Base-by-base conservation (phyloP, 306 rosid species). In the Dryas octopetala region DNA sequence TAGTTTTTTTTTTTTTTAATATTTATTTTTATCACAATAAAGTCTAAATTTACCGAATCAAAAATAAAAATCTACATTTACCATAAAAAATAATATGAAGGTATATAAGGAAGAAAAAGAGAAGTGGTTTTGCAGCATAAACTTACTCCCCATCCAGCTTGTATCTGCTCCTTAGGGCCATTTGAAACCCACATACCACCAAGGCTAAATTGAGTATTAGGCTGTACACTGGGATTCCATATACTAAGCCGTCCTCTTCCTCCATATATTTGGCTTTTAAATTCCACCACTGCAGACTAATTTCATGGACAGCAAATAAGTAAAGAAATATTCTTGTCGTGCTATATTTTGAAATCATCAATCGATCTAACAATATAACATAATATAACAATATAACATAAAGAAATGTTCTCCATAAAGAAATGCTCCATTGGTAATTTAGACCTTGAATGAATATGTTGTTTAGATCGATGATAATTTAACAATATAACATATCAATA, bases 61-160 rank as follows among this genome's bases (percentile, higher is more conserved):
- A 32, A 32, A 32, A 32, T 32, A 32, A 32, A 32, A 54, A 0
- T 54, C 2, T 54, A 3, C 26, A 54, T 54, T n/a, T 54, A 54
- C 15, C 28, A 54, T 7, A 60, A 13, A 47, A 7, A 16, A 32
- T 1, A 32, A 32, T 32, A 23, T 32, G 38, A 32, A 32, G 3
- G 38, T 32, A 32, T 32, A 32, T 1, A 32, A 32, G 38, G 38
- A 32, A 32, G 38, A 32, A 32, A 32, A 32, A 32, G 38, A 32
- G 38, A 32, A 32, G 38, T 32, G 17, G 9, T 16, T 43, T 6
- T 63, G 45, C 52, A 54, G 58, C 12, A 45, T 5, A 47, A 38
- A 52, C 79, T 74, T 78, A 78, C 70, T 45, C 23, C 63, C 74
- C 83, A 78, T 3, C 78, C 77, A 46, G 77, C 76, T 54, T 77